Base-by-base conservation (phyloP, 345 rosid genomes). In the Gossypium thurberi region DNA sequence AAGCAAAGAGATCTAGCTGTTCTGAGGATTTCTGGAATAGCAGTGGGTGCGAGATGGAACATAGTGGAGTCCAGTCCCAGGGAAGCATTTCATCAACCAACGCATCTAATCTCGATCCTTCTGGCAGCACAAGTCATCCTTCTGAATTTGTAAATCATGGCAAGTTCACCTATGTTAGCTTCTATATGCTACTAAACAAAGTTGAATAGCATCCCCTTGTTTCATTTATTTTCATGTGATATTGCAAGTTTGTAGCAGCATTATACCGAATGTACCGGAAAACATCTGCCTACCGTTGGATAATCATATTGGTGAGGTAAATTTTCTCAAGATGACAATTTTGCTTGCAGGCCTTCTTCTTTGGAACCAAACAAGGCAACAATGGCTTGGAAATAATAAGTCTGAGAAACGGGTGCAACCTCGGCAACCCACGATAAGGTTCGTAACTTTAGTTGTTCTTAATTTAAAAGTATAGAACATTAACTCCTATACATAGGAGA, bases 341-440 rank as follows among this genome's bases (percentile, higher is more conserved):
- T 75, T 59, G 33, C 18, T 26, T 78, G 25, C 81, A 90, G 97
- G 97, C 70, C 80, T 83, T 77, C 81, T 71, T 72, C 87, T 84
- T n/a, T 92, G 97, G 97, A 84, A 80, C 78, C 92, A 87, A 78
- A 81, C 81, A 46, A 87, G 94, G 80, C 92, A 87, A 65, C 87
- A 86, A 26, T 92, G 96, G 96, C 81, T 86, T 69, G 83, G 83
- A 76, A 83, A 67, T 75, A 84, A 84, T 73, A 78, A 64, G 69
- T 63, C 83, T 46, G 81, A 75, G 57, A 77, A 73, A 48, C 80
- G 47, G 77, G 64, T n/a, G 4, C 83, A 78, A 81, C 56, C 57
- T 74, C 86, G 77, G 70, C 90, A 88, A 82, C 86, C 93, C 53
- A 70, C 84, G 10, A 87, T 90, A 78, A 92, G 91, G 95, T 88